These are phyloP conservation scores for Claviceps capensis DNA, from an alignment of 2,329 filamentous ascomycete species.

Conservation along the genomic window DNA sequence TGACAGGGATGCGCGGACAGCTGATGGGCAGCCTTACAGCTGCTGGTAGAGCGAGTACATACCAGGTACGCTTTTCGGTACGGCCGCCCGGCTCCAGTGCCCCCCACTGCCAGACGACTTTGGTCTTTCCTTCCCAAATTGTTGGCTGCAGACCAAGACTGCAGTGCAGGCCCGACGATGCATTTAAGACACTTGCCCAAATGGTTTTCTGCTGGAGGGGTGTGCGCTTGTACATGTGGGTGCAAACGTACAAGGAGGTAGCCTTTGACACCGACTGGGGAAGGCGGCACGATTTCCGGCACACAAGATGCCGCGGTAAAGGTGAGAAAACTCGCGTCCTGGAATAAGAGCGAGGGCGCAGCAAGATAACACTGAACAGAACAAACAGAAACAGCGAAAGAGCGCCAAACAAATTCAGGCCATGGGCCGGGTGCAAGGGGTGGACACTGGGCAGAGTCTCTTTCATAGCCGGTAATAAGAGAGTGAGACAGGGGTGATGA, in stretches of 20 bases:
- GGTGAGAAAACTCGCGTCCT: not conserved
- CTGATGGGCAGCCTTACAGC: not conserved
- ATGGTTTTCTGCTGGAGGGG: not conserved
- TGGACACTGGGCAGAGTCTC: conserved; percentile 1
- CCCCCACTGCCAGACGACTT: not conserved
- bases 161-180: conserved; percentile 2
- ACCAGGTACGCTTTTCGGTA: conserved; percentile 3
- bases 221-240: not conserved
- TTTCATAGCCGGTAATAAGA: not conserved
- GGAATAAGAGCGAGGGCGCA: not conserved
- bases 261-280: not conserved
- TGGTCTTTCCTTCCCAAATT: not conserved
- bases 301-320: not conserved
- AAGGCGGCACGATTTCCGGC: not conserved
- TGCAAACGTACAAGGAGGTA: too few relatives aligned
- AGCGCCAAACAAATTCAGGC: conserved; percentile 5
- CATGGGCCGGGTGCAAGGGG: conserved; percentile 8
- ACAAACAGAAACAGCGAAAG: not conserved
- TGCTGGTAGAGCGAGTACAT: not conserved
- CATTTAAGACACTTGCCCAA: not conserved
- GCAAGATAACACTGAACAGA: not conserved
- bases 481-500: not conserved
- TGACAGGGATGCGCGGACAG: not conserved
- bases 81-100: conserved; percentile 2
- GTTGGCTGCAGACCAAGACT: not conserved